phyloP scores from a whole-genome alignment of 2,329 filamentous ascomycete genomes.

The Calonectria naviculata region DNA sequence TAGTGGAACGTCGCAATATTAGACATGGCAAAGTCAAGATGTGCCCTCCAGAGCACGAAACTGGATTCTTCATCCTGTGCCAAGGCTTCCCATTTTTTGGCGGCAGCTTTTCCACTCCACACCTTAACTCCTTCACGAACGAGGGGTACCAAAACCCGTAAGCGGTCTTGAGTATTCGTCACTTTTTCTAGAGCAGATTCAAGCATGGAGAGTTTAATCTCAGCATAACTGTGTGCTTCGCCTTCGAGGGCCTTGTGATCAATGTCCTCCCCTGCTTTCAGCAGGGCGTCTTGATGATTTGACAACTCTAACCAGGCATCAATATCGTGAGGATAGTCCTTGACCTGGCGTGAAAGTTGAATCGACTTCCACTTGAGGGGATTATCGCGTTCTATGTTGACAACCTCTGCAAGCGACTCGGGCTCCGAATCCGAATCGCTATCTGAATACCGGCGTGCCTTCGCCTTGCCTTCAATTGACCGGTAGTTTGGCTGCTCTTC shows the following conservation, averaged over 20 bases:
- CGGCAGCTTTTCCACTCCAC: conserved; percentile 74
- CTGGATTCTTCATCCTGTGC: conserved; percentile 38
- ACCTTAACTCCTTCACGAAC: conserved; percentile 80
- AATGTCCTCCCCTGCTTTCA: conserved; percentile 60
- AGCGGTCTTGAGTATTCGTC: conserved; percentile 56
- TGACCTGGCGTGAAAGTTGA: conserved; percentile 71
- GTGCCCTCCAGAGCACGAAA: conserved; percentile 77
- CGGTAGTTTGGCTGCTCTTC: conserved; percentile 68
- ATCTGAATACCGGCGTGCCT: conserved; percentile 57
- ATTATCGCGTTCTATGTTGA: conserved; percentile 49
- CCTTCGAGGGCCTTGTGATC: conserved; percentile 62
- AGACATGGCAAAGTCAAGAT: conserved; percentile 79
- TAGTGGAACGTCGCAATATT: conserved; percentile 75
- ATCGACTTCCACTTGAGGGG: conserved; percentile 66
- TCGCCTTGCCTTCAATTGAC: conserved; percentile 74
- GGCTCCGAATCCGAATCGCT: conserved; percentile 63
- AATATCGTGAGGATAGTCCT: conserved; percentile 74
- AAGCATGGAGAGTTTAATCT: conserved; percentile 84
- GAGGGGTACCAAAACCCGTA: conserved; percentile 73
- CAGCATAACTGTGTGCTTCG: conserved; percentile 76
- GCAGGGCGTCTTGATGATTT: conserved; percentile 77
- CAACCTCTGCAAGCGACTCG: conserved; percentile 52
- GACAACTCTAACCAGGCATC: conserved; percentile 84
- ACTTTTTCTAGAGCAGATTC: conserved; percentile 78
- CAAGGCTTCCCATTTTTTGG: conserved; percentile 73